Percentiles rank a stretch among this genome's conserved stretches.
Conservation (phyloP, 2,329 filamentous ascomycete species). For the Anthostomella pinea region DNA sequence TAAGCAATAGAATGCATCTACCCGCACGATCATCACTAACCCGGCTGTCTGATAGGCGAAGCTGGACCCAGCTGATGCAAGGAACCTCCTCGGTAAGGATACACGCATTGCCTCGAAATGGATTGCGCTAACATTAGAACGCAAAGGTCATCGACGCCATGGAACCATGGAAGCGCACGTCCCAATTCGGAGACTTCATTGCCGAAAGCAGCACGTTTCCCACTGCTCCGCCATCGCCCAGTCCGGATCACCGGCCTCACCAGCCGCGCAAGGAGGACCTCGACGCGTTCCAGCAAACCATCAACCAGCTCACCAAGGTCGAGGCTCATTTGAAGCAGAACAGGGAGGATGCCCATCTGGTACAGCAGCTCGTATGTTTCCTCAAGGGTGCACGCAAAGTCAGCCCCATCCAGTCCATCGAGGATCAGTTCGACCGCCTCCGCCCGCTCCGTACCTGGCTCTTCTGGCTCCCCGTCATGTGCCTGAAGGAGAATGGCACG, state of each 20-base stretch:
- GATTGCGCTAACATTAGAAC: slow-evolving; percentile 24
- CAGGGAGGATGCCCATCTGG: slow-evolving; percentile 65
- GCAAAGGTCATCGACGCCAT: slow-evolving; percentile 80
- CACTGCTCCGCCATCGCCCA: slow-evolving; percentile 61
- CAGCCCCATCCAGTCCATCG: slow-evolving; percentile 65
- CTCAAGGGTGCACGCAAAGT: slow-evolving; percentile 70
- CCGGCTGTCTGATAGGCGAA: slow-evolving; percentile 58
- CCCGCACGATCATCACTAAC: slow-evolving; percentile 36
- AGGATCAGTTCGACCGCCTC: slow-evolving; percentile 85
- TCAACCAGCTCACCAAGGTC: slow-evolving; percentile 65
- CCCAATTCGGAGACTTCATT: slow-evolving; percentile 79
- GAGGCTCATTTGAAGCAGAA: slow-evolving; percentile 67
- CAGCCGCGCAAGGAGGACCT: slow-evolving; percentile 69
- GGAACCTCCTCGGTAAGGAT: slow-evolving; percentile 78
- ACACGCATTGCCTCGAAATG: slow-evolving; percentile 1
- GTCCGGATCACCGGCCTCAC: slow-evolving; percentile 58
- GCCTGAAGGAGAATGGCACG: slow-evolving; percentile 72
- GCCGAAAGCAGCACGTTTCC: slow-evolving; percentile 73
- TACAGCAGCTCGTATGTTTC: slow-evolving; percentile 69
- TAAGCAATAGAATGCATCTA: slow-evolving; percentile 49
- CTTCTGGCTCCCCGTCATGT: slow-evolving; percentile 89
- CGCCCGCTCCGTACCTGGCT: slow-evolving; percentile 89
- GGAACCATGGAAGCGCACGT: slow-evolving; percentile 88
- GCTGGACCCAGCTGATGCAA: slow-evolving; percentile 90
- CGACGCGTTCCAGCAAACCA: slow-evolving; percentile 63